Evolutionary conservation across 2,329 filamentous ascomycete genomes (phyloP), one percentile per base, ranked within the genome.

Genomic region (Alternaria gaisen): DNA sequence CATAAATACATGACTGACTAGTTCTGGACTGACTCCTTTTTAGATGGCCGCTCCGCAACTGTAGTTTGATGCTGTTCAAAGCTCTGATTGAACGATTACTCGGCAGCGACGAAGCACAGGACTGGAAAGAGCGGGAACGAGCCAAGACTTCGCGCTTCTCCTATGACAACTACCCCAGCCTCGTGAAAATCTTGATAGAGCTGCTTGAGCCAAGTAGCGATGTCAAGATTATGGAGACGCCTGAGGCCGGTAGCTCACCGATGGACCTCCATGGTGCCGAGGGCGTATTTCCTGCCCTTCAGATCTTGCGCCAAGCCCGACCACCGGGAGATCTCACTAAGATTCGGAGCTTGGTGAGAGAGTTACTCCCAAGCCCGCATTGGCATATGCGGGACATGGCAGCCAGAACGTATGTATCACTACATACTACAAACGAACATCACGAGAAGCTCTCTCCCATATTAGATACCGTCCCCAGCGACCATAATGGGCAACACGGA

Each of bases 21-120:
- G 1, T 28, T 44, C 5, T 41, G 14, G 22, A 55, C 59, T 71
- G 14, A 64, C 18, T 44, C 3, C 30, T 63, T 9, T 14, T 11
- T 62, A 91, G 89, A 22, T 99, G 95, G 95, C 92, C 94, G 0
- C 93, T 99, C 58, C 90, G 94, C 1, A 99, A 99, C 76, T 97
- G 93, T 68, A 93, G 93, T 2, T 81, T 98, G 34, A 91, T 98
- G 80, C 87, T 99, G 7, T 89, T 98, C 66, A 88, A 94, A 56
- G 92, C 93, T 63, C 83, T 97, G 5, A 91, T 97, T 53, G 92
- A 95, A 73, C 86, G 87, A 64, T 81, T 96, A 1, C 87, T 95
- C 28, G 91, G 92, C 16, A 92, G 89, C 0, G 89, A 88, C 56
- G 90, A 93, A 59, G 77, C 80, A 7, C 80, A 83, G 60, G 78